These are phyloP conservation scores for Gossypium lobatum DNA, from an alignment of 441 rosid genomes.

Conservation along the genomic window DNA sequence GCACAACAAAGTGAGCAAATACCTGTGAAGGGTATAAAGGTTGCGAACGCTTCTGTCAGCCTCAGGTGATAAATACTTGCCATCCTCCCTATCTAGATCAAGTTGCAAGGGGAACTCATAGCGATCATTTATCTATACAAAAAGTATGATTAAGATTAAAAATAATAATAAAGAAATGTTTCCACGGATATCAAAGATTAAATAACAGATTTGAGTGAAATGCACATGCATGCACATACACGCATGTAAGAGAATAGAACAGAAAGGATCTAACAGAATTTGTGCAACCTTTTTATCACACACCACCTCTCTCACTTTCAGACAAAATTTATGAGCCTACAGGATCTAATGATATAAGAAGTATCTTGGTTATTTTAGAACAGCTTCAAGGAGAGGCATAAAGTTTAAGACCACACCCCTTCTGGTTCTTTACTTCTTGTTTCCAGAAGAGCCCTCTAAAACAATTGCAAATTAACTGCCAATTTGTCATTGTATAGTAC, in stretches of 20 bases:
- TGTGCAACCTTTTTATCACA: neutral
- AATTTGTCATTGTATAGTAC: neutral
- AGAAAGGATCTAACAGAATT: neutral
- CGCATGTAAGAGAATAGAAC: neutral
- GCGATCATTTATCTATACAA: slow-evolving; percentile 61
- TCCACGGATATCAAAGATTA: neutral
- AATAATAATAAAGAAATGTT: neutral
- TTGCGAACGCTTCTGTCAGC: slow-evolving; percentile 62
- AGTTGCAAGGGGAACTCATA: slow-evolving; percentile 70
- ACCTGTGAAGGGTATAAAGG: slow-evolving; percentile 72
- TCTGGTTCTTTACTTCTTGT: neutral
- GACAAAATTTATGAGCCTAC: neutral
- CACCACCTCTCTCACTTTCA: neutral
- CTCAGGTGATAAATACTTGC: slow-evolving; percentile 61
- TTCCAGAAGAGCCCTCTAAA: neutral
- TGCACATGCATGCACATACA: neutral
- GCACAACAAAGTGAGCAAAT: slow-evolving; percentile 15
- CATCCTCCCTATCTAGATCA: slow-evolving; percentile 66
- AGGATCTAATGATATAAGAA: neutral
- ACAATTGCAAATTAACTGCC: neutral
- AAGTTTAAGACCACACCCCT: neutral
- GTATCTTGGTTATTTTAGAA: slow-evolving; percentile 2
- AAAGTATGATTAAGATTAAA: slow-evolving; percentile 15
- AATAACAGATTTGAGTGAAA: slow-evolving; percentile 1
- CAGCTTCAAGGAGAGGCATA: neutral